These are phyloP conservation scores for Falciphora oryzae DNA, from an alignment of 2,329 filamentous ascomycete genomes.

Conservation along the genomic window DNA sequence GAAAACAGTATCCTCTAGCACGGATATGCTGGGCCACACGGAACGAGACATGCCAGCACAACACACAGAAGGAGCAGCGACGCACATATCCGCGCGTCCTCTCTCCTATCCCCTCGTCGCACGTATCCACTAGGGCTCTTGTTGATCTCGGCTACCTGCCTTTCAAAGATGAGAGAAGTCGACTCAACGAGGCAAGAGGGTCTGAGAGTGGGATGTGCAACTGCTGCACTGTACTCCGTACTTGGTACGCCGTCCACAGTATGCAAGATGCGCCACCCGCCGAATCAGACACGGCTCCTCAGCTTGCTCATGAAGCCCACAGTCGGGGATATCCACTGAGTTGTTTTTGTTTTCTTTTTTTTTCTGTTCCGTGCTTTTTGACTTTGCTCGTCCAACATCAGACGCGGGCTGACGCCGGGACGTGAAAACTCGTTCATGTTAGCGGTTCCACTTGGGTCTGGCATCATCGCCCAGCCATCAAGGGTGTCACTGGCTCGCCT, in stretches of 20 bases:
- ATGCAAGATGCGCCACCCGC: background rate
- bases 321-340: background rate
- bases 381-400: background rate
- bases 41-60: background rate
- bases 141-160: background rate
- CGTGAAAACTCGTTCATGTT: slow-evolving; percentile 10
- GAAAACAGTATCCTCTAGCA: background rate
- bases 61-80: background rate
- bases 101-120: too few species aligned
- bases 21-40: background rate
- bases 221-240: background rate
- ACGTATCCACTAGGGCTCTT: background rate
- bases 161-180: background rate
- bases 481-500: background rate
- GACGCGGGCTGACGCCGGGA: background rate
- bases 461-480: background rate
- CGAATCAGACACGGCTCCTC: background rate
- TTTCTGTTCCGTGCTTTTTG: background rate
- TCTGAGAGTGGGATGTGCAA: background rate
- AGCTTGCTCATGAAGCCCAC: background rate
- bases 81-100: too few species aligned
- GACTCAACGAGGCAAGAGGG: background rate
- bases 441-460: slow-evolving; percentile 4
- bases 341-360: background rate
- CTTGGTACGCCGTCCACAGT: background rate